Base-by-base conservation (phyloP, 257 asterid genomes). In the Solanum appendiculatum region DNA sequence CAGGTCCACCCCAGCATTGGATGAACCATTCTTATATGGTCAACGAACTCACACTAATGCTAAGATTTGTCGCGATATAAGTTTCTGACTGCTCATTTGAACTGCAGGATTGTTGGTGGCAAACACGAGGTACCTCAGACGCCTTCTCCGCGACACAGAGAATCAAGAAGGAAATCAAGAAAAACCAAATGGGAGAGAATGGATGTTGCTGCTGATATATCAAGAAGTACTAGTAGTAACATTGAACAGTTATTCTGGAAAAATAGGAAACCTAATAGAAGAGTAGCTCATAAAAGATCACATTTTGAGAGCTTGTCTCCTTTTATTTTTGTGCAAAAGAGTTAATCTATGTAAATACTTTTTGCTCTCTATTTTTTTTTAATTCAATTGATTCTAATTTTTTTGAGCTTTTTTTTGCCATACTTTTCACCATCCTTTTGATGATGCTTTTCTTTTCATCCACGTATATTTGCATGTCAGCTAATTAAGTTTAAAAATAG, bases 91-190 rank as follows among this genome's bases (percentile, higher is more conserved):
- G 86, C 54, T 78, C 54, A 27, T 73, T 34, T 82, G 58, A 20
- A 83, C 40, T 70, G 63, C 97, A 94, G 98, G 91, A 90, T 86
- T 42, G 77, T 87, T 5, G 89, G 88, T 86, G 85, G 89, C 85
- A 95, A 90, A 89, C 91, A 90, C 31, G 96, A 93, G 87, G 98
- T 92, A 92, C 98, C 98, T 46, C 98, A 96, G 86, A 96, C 99
- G 25, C 99, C 98, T 42, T 92, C 92, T 34, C 93, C 93, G 23
- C 90, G 96, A 84, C 91, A 91, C 34, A 89, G 91, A 5, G 97
- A 96, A 46, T 58, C 89, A 86, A 92, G 92, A 88, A 92, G 93
- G 90, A 92, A 86, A 86, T 87, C 90, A n/a, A 87, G 88, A 74
- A 95, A 86, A 72, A 31, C 75, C 13, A 90, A 88, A 81, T 83